Conservation (phyloP, 306 rosid species). For the Quercus mongolica region DNA sequence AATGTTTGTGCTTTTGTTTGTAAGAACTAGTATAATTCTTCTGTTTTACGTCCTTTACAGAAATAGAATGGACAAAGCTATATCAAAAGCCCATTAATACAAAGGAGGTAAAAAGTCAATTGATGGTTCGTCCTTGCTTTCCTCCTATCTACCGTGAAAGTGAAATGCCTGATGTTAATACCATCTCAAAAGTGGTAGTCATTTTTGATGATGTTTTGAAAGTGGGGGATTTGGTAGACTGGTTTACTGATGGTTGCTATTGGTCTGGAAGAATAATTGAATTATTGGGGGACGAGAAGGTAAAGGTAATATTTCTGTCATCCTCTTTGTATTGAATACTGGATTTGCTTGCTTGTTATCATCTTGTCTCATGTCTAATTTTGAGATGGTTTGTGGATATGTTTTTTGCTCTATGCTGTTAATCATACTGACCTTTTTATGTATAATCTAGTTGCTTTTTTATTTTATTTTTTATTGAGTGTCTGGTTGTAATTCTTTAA, state of each 20-base stretch:
- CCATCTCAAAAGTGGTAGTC: constrained; percentile 43
- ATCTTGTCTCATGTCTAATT: neutral
- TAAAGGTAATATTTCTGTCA: constrained; percentile 48
- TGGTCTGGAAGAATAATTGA: constrained; percentile 70
- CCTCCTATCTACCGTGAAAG: constrained; percentile 49
- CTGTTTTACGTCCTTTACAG: constrained; percentile 39
- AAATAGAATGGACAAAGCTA: constrained; percentile 34
- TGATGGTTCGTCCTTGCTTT: constrained; percentile 76
- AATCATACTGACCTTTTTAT: neutral
- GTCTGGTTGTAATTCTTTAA: too few species aligned
- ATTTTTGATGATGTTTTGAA: constrained; percentile 49
- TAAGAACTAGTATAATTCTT: neutral
- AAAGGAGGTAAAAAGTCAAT: constrained; percentile 21
- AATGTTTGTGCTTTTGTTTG: neutral
- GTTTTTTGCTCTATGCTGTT: neutral
- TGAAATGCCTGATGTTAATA: constrained; percentile 40
- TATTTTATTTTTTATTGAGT: neutral
- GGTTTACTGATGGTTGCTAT: constrained; percentile 63
- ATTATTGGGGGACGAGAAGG: constrained; percentile 39
- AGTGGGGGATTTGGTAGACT: constrained; percentile 87
- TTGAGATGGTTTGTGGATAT: neutral
- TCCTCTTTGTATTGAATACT: constrained; percentile 1
- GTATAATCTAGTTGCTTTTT: neutral
- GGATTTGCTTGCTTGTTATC: neutral
- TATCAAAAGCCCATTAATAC: constrained; percentile 41